Percentiles rank a stretch among this genome's conserved stretches.
Conservation (phyloP, 768 basidiomycete species). For the Boletus reticuloceps region DNA sequence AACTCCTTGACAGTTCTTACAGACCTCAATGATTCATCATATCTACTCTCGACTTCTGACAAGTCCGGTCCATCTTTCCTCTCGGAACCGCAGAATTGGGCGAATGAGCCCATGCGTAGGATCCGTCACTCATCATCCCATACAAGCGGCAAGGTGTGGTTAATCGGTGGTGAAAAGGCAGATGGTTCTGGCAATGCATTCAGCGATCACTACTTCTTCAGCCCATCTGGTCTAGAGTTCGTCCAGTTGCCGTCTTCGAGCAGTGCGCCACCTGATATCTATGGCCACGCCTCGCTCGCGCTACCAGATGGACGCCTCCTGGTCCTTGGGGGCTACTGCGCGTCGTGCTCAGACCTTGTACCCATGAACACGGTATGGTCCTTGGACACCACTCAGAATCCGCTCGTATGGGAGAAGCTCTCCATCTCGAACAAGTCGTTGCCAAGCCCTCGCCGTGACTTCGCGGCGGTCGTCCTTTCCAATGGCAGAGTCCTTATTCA, state of each 20-base stretch:
- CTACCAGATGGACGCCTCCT: slow-evolving; percentile 67
- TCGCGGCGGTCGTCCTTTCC: slow-evolving; percentile 50
- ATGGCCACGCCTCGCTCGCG: slow-evolving; percentile 71
- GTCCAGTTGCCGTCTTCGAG: slow-evolving; percentile 45
- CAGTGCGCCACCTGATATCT: slow-evolving; percentile 63
- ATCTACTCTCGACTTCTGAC: slow-evolving; percentile 46
- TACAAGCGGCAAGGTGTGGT: slow-evolving; percentile 52
- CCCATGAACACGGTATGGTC: slow-evolving; percentile 61
- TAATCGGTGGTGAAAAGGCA: slow-evolving; percentile 79
- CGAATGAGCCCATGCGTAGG: slow-evolving; percentile 65
- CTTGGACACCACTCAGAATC: slow-evolving; percentile 52
- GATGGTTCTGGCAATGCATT: slow-evolving; percentile 71
- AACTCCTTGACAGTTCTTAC: slow-evolving; percentile 51
- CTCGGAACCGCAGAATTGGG: slow-evolving; percentile 52
- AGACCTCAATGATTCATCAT: slow-evolving; percentile 60
- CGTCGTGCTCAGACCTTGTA: slow-evolving; percentile 44
- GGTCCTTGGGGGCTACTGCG: slow-evolving; percentile 71
- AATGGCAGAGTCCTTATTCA: slow-evolving; percentile 66
- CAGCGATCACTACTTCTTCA: slow-evolving; percentile 63
- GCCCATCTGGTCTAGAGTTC: slow-evolving; percentile 50
- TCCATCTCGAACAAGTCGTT: slow-evolving; percentile 39
- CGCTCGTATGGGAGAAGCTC: slow-evolving; percentile 49
- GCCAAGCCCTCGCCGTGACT: slow-evolving; percentile 61
- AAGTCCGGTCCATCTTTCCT: slow-evolving; percentile 43
- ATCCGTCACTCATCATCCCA: slow-evolving; percentile 70